Conservation (phyloP, 2,329 filamentous ascomycete species). For the Arthrobotrys conoides region DNA sequence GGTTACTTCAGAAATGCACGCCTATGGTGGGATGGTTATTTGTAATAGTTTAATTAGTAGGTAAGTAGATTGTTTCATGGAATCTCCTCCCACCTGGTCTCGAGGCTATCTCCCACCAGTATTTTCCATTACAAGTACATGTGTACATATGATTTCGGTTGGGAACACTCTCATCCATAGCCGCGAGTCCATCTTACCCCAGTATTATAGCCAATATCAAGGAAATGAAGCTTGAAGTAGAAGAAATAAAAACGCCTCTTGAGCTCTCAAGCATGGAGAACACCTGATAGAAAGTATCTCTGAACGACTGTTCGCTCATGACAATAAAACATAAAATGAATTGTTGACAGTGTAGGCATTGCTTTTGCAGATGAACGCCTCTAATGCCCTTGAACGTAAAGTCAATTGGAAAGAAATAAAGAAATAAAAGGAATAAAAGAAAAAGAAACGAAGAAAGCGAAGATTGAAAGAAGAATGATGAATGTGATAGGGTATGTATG, state of each 20-base stretch:
- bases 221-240: not conserved
- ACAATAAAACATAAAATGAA: conserved; percentile 5
- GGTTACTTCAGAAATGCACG: not conserved
- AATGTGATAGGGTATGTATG: not conserved
- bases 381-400: conserved; percentile 36
- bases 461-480: not conserved
- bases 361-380: conserved; percentile 46
- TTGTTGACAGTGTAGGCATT: conserved; percentile 7
- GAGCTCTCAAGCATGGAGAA: conserved; percentile 19
- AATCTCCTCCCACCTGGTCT: not conserved
- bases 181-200: not conserved
- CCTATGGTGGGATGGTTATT: conserved; percentile 18
- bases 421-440: not conserved
- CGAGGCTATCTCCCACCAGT: too few relatives aligned
- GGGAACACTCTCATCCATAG: not conserved
- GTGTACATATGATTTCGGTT: not conserved
- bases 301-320: not conserved
- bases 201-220: not conserved
- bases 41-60: conserved; percentile 9
- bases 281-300: conserved; percentile 11
- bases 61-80: too few relatives aligned
- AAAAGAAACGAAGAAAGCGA: conserved; percentile 8
- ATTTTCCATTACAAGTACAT: not conserved
- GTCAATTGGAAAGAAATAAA: conserved; percentile 3
- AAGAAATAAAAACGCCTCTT: conserved; percentile 17